Conservation (phyloP, 1,139 yeast genomes). For the Kodamaea alishanica region DNA sequence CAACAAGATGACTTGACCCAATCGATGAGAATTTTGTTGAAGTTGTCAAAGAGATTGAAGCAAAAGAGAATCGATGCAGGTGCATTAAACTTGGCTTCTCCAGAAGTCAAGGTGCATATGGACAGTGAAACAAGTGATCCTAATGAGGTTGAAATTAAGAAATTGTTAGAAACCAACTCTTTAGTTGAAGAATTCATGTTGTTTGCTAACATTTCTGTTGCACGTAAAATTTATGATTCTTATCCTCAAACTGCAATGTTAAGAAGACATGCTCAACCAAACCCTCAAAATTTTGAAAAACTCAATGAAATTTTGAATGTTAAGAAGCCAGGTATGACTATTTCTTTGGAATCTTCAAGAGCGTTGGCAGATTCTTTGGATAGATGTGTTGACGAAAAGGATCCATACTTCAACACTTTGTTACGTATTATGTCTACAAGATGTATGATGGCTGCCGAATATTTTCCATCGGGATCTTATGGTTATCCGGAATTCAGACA, state of each 20-base stretch:
- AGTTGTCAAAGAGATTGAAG: slow-evolving; percentile 76
- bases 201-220: slow-evolving; percentile 94
- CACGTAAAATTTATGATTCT: slow-evolving; percentile 84
- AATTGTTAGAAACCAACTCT: slow-evolving; percentile 85
- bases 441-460: slow-evolving; percentile 99
- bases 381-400: slow-evolving; percentile 74
- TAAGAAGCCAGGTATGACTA: slow-evolving; percentile 68
- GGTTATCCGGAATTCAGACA: slow-evolving; percentile 94
- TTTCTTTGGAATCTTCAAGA: slow-evolving; percentile 81
- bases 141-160: slow-evolving; percentile 88
- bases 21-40: slow-evolving; percentile 81
- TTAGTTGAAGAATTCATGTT: slow-evolving; percentile 98
- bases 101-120: slow-evolving; percentile 96
- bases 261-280: slow-evolving; percentile 96
- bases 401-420: slow-evolving; percentile 89
- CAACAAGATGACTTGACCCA: slow-evolving; percentile 80
- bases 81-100: slow-evolving; percentile 94
- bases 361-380: slow-evolving; percentile 94
- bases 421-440: slow-evolving; percentile 96
- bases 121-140: slow-evolving; percentile 98
- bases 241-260: slow-evolving; percentile 98
- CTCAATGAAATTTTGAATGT: slow-evolving; percentile 85
- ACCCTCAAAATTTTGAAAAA: slow-evolving; percentile 85
- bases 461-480: slow-evolving; percentile 89
- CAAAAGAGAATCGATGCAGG: slow-evolving; percentile 90